These are phyloP conservation scores for Hydnomerulius pinastri DNA, from an alignment of 768 basidiomycete species.

Conservation along the genomic window DNA sequence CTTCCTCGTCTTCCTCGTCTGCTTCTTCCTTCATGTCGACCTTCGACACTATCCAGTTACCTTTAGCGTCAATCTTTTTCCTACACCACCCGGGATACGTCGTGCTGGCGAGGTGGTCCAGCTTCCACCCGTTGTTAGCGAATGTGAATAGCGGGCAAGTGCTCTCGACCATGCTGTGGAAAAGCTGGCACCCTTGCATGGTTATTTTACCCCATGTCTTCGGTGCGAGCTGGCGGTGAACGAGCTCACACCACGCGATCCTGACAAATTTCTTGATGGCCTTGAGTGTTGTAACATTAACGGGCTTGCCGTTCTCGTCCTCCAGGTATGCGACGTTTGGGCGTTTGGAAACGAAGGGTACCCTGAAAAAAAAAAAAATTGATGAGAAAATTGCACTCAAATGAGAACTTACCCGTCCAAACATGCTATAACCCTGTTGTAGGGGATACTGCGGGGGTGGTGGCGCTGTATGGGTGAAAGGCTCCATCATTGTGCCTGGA, in stretches of 20 bases:
- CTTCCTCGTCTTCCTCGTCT: too few species aligned
- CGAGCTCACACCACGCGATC: background rate
- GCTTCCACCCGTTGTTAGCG: background rate
- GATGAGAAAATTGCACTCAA: too few species aligned
- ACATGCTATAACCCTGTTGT: too few species aligned
- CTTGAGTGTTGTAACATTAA: background rate
- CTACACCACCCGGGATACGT: background rate
- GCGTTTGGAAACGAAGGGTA: too few species aligned
- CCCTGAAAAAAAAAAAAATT: too few species aligned
- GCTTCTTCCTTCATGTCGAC: too few species aligned
- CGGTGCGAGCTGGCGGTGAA: background rate
- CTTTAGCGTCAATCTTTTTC: too few species aligned
- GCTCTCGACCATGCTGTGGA: background rate
- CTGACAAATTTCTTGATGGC: background rate
- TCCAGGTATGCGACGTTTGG: slow-evolving; percentile 3
- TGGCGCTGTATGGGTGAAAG: too few species aligned
- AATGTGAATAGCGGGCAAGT: background rate
- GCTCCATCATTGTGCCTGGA: too few species aligned
- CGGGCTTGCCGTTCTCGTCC: background rate
- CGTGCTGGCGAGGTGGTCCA: background rate
- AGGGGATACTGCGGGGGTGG: too few species aligned
- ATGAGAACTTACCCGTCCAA: too few species aligned
- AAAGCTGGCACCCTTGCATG: background rate
- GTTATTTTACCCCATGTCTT: background rate
- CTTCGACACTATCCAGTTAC: too few species aligned